Evolutionary conservation across 169 alveolate genomes (phyloP).

Genomic region (Plasmodium reichenowi): DNA sequence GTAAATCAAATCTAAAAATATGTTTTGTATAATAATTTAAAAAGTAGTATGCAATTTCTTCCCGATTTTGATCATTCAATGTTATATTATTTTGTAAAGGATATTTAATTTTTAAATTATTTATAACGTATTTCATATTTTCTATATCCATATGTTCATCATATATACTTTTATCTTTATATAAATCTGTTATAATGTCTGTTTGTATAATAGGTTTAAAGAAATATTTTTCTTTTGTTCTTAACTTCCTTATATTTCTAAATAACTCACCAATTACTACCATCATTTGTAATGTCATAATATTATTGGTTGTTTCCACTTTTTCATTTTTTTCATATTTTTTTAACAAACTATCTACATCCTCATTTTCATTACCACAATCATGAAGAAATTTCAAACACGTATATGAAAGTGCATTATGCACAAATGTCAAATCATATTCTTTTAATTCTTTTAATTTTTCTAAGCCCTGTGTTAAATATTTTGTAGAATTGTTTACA

Average conservation of each 20-base stretch:
- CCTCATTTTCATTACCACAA: constrained; percentile 74
- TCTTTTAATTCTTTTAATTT: constrained; percentile 56
- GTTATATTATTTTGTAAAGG: constrained; percentile 40
- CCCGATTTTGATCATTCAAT: constrained; percentile 27
- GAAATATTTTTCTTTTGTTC: constrained; percentile 45
- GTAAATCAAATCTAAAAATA: constrained; percentile 63
- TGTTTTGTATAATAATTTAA: constrained; percentile 63
- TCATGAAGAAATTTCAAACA: constrained; percentile 56
- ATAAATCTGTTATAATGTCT: constrained; percentile 41
- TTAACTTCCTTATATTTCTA: constrained; percentile 58
- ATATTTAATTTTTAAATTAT: constrained; percentile 46
- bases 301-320: constrained; percentile 71
- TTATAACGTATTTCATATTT: constrained; percentile 33
- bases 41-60: constrained; percentile 75
- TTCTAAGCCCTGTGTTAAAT: constrained; percentile 44
- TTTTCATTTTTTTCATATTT: constrained; percentile 71
- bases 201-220: constrained; percentile 64
- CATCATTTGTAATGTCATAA: constrained; percentile 76
- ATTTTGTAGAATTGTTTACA: constrained; percentile 47
- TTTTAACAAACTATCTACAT: constrained; percentile 51
- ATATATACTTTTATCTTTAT: constrained; percentile 44
- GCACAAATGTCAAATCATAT: constrained; percentile 58
- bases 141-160: constrained; percentile 68
- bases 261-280: constrained; percentile 69
- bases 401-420: constrained; percentile 43